Evolutionary conservation across 2,329 filamentous ascomycete genomes (phyloP), one percentile per base, ranked within the genome.

Genomic region (Alternaria viburni): DNA sequence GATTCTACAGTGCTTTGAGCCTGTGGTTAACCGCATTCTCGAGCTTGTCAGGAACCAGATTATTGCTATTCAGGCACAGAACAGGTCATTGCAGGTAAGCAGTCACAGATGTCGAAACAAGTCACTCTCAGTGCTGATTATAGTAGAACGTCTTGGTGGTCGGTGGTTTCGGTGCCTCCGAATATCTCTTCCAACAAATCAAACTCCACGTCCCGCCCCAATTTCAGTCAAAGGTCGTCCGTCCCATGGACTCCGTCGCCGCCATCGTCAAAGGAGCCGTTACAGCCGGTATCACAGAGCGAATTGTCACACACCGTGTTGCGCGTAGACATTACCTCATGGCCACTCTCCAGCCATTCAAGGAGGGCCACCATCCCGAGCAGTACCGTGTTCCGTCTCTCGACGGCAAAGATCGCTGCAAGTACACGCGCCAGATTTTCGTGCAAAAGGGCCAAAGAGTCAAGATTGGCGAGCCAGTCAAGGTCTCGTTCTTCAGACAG

Each of bases 101-200:
- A 21, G 36, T 41, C n/a, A n/a, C 4, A 23, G 9, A n/a, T 2
- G 7, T 19, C 15, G 15, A 23, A 13, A 13, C 36, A 13, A 10
- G 6, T 21, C 12, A n/a, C 15, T 6, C 11, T 1, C 13, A 30
- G 58, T 61, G 60, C 78, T 81, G 68, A 83, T 62, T 43, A 45
- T 13, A 7, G 4, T 69, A 90, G 86, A 98, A 97, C 79, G 96
- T 99, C 57, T 85, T 99, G 65, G 94, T 99, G 8, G 96, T 99
- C 10, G 96, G 96, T 86, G 96, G 96, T 72, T 99, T 99, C 79
- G 96, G 96, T 83, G 96, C 95, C 28, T 98, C 95, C 8, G 96
- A 99, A 82, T 98, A 98, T 79, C 90, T 99, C 64, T 99, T 98
- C 89, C 95, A 98, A 82, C 96, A 99, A 82, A 98, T 99, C 85